A percentile compares a stretch with the other conserved stretches of the same genome.
Evolutionary conservation across 2,329 filamentous ascomycete species (phyloP).

Genomic region (Phialemoniopsis sp.): DNA sequence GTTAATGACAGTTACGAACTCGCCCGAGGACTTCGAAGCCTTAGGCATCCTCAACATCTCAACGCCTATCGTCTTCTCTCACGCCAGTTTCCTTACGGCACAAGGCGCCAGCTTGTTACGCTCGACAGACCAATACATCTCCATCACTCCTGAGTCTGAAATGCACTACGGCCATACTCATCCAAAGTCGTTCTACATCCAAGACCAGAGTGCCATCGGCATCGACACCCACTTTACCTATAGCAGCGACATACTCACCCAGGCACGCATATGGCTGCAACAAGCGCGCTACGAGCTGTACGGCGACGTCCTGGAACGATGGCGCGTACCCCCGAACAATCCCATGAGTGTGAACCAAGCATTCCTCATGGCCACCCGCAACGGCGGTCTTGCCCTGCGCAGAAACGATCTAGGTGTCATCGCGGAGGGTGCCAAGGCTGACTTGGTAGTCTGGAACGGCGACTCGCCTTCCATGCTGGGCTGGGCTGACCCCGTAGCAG

Average conservation of each 20-base stretch:
- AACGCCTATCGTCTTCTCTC: slow-evolving; percentile 47
- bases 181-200: slow-evolving; percentile 31
- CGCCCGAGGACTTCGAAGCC: slow-evolving; percentile 29
- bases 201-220: slow-evolving; percentile 48
- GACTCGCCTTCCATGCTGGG: slow-evolving; percentile 44
- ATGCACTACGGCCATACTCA: slow-evolving; percentile 55
- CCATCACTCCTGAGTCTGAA: slow-evolving; percentile 55
- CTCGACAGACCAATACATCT: slow-evolving; percentile 45
- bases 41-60: slow-evolving; percentile 34
- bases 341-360: slow-evolving; percentile 51
- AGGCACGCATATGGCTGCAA: slow-evolving; percentile 53
- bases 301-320: slow-evolving; percentile 28
- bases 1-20: slow-evolving; percentile 22
- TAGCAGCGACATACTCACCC: slow-evolving; percentile 43
- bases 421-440: slow-evolving; percentile 44
- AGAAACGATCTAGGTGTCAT: slow-evolving; percentile 47
- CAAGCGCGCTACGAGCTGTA: slow-evolving; percentile 32
- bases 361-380: slow-evolving; percentile 49
- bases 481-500: slow-evolving; percentile 51
- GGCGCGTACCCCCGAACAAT: slow-evolving; percentile 38
- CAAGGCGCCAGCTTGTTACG: slow-evolving; percentile 36
- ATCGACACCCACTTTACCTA: slow-evolving; percentile 52
- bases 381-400: slow-evolving; percentile 46
- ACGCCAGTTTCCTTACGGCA: slow-evolving; percentile 39
- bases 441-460: slow-evolving; percentile 49